Base-by-base conservation (phyloP, 495 filamentous ascomycete species). In the Aspergillus campestris region DNA sequence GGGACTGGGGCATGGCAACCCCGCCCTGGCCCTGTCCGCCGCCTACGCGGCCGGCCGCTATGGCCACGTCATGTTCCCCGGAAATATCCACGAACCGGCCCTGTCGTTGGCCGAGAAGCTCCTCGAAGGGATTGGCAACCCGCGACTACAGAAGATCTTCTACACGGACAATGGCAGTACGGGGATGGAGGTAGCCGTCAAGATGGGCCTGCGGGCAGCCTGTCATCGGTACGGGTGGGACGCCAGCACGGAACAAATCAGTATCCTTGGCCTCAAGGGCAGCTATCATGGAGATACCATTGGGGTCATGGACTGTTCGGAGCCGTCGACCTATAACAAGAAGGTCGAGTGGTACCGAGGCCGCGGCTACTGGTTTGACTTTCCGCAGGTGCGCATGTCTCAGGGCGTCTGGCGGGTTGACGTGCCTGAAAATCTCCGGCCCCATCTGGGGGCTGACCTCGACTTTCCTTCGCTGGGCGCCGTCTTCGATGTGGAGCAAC, bases 211-310 rank as follows among this genome's bases (percentile, higher is more conserved):
- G 10, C 70, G 79, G 11, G 85, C 81, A 2, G 60, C 82, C 0
- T 71, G 74, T 41, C 57, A 70, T 40, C 66, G 84, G 24, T 87
- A 87, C 53, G 77, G 73, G 12, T 84, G 79, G 81, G 68, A 71
- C 45, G 63, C 69, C 8, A 67, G 63, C 27, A 61, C 73, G 35
- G 69, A 73, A 31, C 66, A 80, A 14, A 66, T 86, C 9, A 75
- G 73, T 10, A 77, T 89, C 28, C 56, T 90, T 3, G 86, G 86
- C 7, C 61, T 90, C 14, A 83, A 83, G 55, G 83, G 81, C 1
- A 81, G 80, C 47, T 90, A 90, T 53, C 86, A 90, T 55, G 86
- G 86, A 1, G 86, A 90, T 53, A 89, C 85, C 0, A 84, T 90
- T 14, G 86, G 85, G 3, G 82, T 82, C 0, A 90, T 90, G 86